Evolutionary conservation across 164 flowering plant genomes (phyloP).

Genomic region (Tinospora cordifolia): DNA sequence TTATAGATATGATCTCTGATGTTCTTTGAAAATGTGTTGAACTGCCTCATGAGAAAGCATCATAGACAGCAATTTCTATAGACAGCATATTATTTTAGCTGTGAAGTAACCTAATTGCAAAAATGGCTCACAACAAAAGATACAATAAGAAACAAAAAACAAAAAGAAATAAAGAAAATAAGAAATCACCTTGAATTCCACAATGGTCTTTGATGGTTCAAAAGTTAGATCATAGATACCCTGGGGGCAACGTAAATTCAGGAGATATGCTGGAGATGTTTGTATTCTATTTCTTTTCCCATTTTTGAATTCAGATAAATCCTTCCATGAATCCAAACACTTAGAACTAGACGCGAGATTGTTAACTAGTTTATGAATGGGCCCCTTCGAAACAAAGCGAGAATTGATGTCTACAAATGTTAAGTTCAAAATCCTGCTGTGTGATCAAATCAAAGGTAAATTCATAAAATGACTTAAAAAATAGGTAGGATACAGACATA

Average conservation of each 20-base stretch:
- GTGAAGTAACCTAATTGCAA: background rate
- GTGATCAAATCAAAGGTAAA: background rate
- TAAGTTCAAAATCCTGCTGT: constrained; percentile 31
- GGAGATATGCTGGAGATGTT: constrained; percentile 44
- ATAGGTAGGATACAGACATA: constrained; percentile 78
- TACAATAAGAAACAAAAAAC: background rate
- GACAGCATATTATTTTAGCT: background rate
- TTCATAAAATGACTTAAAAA: background rate
- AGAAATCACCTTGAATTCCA: constrained; percentile 71
- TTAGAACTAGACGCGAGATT: constrained; percentile 41
- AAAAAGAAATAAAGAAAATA: background rate
- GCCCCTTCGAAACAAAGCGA: constrained; percentile 61
- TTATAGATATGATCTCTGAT: background rate
- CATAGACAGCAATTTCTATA: background rate
- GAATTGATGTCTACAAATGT: constrained; percentile 68
- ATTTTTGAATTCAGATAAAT: constrained; percentile 16
- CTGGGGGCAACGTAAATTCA: constrained; percentile 61
- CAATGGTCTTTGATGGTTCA: constrained; percentile 69
- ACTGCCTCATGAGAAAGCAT: background rate
- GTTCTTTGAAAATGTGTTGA: background rate
- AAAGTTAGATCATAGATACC: constrained; percentile 61
- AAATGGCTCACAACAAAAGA: background rate
- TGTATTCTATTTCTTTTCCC: constrained; percentile 48
- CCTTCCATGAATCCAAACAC: constrained; percentile 26
- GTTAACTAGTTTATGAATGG: constrained; percentile 69